These are phyloP conservation scores for Veloporphyrellus conicus DNA, from an alignment of 1,284 basidiomycete species.

Conservation along the genomic window DNA sequence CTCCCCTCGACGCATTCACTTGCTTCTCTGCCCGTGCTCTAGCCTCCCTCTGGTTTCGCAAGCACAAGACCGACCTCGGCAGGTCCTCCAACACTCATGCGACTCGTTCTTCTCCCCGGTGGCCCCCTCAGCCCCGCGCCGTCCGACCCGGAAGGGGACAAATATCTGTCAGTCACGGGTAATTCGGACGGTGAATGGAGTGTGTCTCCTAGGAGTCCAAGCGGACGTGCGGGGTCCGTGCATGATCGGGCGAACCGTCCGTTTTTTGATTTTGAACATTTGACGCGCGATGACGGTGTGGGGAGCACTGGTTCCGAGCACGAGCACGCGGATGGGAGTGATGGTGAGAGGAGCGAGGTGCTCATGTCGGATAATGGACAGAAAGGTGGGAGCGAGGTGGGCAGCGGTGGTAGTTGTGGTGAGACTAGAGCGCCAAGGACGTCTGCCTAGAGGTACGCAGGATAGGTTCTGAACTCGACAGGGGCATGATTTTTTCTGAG, in stretches of 20 bases:
- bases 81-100: constrained; percentile 8
- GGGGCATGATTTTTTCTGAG: too few species aligned
- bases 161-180: constrained; percentile 28
- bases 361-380: constrained; percentile 17
- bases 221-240: background rate
- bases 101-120: constrained; percentile 28
- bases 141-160: constrained; percentile 27
- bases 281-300: too few species aligned
- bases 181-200: constrained; percentile 13
- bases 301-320: too few species aligned
- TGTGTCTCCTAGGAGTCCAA: background rate
- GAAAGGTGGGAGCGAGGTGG: constrained; percentile 23
- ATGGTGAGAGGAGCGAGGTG: constrained; percentile 24
- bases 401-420: constrained; percentile 30
- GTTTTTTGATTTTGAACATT: constrained; percentile 28
- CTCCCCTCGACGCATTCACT: background rate
- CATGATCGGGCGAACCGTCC: constrained; percentile 20
- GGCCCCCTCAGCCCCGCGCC: constrained; percentile 13
- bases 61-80: background rate
- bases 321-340: constrained; percentile 15
- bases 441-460: too few species aligned
- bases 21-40: constrained; percentile 14
- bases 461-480: too few species aligned
- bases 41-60: constrained; percentile 7
- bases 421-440: too few species aligned